A percentile compares a stretch with the other conserved stretches of the same genome.
Conservation (phyloP, 163 green algal species). For the Coccomyxa subellipsoidea region DNA sequence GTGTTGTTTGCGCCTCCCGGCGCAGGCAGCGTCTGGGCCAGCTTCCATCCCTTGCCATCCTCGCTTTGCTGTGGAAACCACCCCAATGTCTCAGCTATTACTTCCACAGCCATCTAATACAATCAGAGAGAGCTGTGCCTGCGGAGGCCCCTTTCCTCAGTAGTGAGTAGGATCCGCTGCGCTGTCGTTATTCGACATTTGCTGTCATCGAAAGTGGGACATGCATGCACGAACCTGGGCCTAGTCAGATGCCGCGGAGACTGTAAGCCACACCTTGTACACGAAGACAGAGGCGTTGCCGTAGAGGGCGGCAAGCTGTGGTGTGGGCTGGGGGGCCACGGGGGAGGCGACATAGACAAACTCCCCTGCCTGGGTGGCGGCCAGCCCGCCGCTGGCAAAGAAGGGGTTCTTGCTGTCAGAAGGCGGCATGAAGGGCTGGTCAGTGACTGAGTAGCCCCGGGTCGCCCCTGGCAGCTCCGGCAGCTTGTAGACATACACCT, state of each 20-base stretch:
- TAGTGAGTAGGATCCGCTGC: too few relatives aligned
- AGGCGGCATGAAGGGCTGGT: neutral
- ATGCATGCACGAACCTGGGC: neutral
- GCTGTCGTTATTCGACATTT: too few relatives aligned
- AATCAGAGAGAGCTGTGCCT: neutral
- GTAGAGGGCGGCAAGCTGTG: neutral
- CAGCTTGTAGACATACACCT: slow-evolving; percentile 10
- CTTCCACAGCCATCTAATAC: neutral
- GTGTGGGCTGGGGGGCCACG: neutral
- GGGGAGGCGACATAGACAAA: neutral
- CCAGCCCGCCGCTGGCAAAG: neutral
- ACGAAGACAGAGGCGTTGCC: neutral
- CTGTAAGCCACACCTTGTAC: neutral
- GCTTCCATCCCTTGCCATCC: neutral
- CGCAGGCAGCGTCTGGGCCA: neutral
- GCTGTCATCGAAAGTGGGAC: neutral
- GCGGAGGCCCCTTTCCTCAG: too few relatives aligned
- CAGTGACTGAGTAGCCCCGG: neutral
- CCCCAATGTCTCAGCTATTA: neutral
- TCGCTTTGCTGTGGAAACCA: neutral
- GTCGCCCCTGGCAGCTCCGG: neutral
- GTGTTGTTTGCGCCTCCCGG: neutral
- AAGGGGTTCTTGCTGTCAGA: neutral
- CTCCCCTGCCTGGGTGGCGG: neutral
- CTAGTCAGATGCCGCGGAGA: neutral